Percentiles rank a stretch among this genome's conserved stretches.
phyloP scores from a whole-genome alignment of 1,284 basidiomycete genomes.

The Exsudoporus floridanus region DNA sequence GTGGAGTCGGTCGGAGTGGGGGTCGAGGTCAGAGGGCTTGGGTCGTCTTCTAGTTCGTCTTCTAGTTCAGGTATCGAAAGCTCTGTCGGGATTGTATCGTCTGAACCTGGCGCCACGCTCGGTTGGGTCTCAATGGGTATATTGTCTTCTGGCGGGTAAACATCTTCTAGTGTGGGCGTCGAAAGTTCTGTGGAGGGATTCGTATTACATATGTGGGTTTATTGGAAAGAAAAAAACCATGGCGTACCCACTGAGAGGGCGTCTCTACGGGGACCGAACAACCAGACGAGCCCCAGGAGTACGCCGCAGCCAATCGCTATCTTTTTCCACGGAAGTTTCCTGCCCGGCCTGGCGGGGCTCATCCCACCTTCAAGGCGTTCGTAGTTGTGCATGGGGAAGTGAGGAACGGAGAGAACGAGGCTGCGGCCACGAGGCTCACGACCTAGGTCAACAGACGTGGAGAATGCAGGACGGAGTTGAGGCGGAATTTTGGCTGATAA shows the following conservation, averaged over 20 bases:
- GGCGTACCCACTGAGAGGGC: constrained; percentile 21
- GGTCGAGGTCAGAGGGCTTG: background rate
- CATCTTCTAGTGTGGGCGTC: constrained; percentile 22
- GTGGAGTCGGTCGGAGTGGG: background rate
- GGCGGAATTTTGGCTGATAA: constrained; percentile 23
- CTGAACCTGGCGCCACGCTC: background rate
- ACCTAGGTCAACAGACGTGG: constrained; percentile 32
- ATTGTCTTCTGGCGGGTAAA: constrained; percentile 20
- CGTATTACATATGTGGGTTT: background rate
- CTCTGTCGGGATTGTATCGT: background rate
- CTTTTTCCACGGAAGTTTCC: constrained; percentile 63
- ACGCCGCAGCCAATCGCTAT: constrained; percentile 55
- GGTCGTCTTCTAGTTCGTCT: too few relatives aligned
- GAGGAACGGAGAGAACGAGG: constrained; percentile 1
- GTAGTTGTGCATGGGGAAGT: constrained; percentile 45
- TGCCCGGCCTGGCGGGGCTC: constrained; percentile 42
- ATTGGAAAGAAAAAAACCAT: background rate
- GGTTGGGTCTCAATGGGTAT: constrained; percentile 15
- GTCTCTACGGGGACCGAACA: constrained; percentile 54
- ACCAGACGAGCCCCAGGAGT: constrained; percentile 59
- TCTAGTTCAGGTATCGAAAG: too few relatives aligned
- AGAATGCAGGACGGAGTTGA: constrained; percentile 22
- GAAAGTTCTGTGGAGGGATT: constrained; percentile 12
- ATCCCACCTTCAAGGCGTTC: constrained; percentile 64
- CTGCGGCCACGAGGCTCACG: constrained; percentile 26